Evolutionary conservation across 768 basidiomycete species (phyloP), one percentile per base, ranked within the genome.

Genomic region (Mycena galericulata): DNA sequence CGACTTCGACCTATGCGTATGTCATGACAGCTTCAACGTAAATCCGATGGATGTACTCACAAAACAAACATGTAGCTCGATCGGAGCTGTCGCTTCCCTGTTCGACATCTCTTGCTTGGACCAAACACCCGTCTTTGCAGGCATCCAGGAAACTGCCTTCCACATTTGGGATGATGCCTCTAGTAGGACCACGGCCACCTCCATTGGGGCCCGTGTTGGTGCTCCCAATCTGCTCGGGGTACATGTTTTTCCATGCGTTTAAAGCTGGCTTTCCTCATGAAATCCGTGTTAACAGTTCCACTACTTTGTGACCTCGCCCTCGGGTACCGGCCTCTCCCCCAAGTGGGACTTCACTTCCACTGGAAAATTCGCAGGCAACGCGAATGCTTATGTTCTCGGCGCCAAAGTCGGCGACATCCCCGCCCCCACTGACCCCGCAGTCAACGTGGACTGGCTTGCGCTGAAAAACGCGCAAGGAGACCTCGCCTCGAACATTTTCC

Each of bases 31-130:
- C 17, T 49, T 2, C 17, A 27, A 29, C n/a, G n/a, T n/a, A 3
- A 49, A 26, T 29, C 8, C 12, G 4, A 15, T 36, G n/a, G 34
- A 7, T n/a, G 30, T 29, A 24, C 26, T 29, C 22, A 79, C 40
- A n/a, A n/a, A n/a, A n/a, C n/a, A n/a, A n/a, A 74, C 74, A 69
- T n/a, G n/a, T n/a, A n/a, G 59, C 72, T 68, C 67, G 11, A 62
- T 68, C 45, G 67, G 67, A 26, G 67, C 67, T 20, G 60, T 68
- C 54, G 67, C 75, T 7, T 81, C 83, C 56, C 72, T 86, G 15
- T 83, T 83, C 75, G 86, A 86, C 69, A 73, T 79, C 53, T 81
- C 82, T 1, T 84, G 84, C 74, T 49, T 83, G 49, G 75, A 72
- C 30, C 56, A 62, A 30, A 70, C 71, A 17, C 56, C 73, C 12